These are phyloP conservation scores for Cystobasidiaceae sp. DNA, from an alignment of 1,284 basidiomycete genomes.

Conservation along the genomic window DNA sequence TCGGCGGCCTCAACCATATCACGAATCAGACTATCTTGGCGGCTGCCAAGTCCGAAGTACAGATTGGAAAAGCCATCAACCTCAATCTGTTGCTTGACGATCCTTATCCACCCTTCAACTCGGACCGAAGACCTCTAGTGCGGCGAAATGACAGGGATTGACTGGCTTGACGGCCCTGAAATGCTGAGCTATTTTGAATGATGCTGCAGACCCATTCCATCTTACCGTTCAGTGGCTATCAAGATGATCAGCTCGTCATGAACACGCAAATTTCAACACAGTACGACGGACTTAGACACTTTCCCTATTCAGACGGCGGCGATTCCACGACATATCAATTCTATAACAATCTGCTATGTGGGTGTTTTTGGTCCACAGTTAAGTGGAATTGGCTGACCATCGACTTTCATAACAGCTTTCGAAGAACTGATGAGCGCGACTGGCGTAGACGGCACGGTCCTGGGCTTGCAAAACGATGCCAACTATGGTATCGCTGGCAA, in stretches of 20 bases:
- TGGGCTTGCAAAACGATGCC: conserved; percentile 1
- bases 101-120: neutral
- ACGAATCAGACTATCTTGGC: neutral
- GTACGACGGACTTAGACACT: no score
- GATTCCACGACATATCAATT: no score
- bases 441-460: neutral
- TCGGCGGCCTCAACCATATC: conserved; percentile 1
- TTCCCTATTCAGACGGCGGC: no score
- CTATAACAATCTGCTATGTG: no score
- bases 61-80: conserved; percentile 1
- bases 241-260: no score
- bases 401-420: neutral
- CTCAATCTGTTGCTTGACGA: neutral
- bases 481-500: conserved; percentile 1
- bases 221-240: no score
- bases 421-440: neutral
- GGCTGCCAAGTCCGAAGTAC: neutral
- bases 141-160: neutral
- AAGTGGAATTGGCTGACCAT: neutral
- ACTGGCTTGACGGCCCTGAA: no score
- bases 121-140: neutral
- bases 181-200: no score
- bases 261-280: no score
- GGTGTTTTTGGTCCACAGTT: neutral
- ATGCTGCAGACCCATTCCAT: no score